A percentile compares a stretch with the other conserved stretches of the same genome.
Conservation (phyloP, 2,329 filamentous ascomycete species). For the Pseudopithomyces maydicus region DNA sequence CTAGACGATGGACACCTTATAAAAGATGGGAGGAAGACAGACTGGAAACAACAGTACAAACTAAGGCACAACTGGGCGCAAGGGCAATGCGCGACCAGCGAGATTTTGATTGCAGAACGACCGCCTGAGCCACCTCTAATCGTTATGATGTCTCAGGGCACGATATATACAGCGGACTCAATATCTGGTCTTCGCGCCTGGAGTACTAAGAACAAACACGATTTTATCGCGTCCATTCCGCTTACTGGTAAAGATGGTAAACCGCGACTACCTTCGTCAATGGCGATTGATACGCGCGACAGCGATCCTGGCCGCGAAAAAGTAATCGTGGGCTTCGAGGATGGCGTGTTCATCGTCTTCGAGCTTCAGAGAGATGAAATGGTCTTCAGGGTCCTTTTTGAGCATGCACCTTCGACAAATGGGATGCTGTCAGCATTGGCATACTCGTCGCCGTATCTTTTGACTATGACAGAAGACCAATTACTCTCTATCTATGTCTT, state of each 20-base stretch:
- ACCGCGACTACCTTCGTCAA: constrained; percentile 59
- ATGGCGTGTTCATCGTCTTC: constrained; percentile 67
- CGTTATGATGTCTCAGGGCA: constrained; percentile 76
- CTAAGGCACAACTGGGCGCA: constrained; percentile 89
- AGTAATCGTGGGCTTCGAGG: constrained; percentile 44
- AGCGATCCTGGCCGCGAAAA: constrained; percentile 33
- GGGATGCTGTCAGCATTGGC: constrained; percentile 73
- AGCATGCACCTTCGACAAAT: constrained; percentile 65
- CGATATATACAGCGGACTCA: constrained; percentile 77
- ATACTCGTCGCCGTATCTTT: constrained; percentile 73
- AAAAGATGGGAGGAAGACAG: constrained; percentile 56
- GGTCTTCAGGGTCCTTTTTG: constrained; percentile 58
- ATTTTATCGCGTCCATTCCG: constrained; percentile 59
- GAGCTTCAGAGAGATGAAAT: constrained; percentile 55
- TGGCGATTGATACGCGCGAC: constrained; percentile 63
- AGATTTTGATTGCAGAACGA: constrained; percentile 67
- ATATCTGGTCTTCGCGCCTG: constrained; percentile 76
- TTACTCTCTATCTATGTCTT: constrained; percentile 79
- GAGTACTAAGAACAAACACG: constrained; percentile 66
- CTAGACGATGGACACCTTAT: constrained; percentile 64
- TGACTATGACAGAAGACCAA: constrained; percentile 77
- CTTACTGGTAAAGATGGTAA: constrained; percentile 23
- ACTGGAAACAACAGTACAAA: constrained; percentile 91
- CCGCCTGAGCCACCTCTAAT: constrained; percentile 65
- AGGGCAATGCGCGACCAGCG: constrained; percentile 79